Base-by-base conservation (phyloP, 2,329 filamentous ascomycete genomes). In the Sarocladium brachiariae region DNA sequence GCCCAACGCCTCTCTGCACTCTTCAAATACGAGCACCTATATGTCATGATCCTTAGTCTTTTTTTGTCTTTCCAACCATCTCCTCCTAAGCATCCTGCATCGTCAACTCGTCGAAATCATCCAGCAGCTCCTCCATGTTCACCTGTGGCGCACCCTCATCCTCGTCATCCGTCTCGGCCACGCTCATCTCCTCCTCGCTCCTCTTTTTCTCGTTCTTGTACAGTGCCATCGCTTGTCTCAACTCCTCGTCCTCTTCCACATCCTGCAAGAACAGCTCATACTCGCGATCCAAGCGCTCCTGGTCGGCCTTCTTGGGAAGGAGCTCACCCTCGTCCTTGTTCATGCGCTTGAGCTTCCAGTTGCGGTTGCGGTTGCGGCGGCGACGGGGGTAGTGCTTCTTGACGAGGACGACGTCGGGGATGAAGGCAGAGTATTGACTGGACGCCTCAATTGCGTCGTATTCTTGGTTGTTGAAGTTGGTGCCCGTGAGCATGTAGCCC, bases 241-340 rank as follows among this genome's bases (percentile, higher is more conserved):
- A 76, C 63, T 99, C 93, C 49, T 87, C 79, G 65, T 99, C 93
- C 65, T 97, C 91, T 70, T 99, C 95, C 10, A 99, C 89, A 67
- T 99, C 93, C 41, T 87, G 85, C 75, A 99, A 73, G 81, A 99
- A 99, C 80, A 91, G 82, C 73, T 99, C 93, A 70, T 95, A 99
- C 69, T 99, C 93, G 57, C 85, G 81, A 64, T 97, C 91, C 74
- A 95, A 83, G 56, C 84, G 83, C 53, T 91, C 88, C 64, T 92
- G 87, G 64, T 97, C 91, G 53, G 89, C 76, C 71, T 96, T 89
- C 74, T 88, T 85, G 31, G 89, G 88, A 56, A 91, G 71, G 66
- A 95, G 77, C 57, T 96, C 92, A 58, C 87, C 86, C 65, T 96
- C 89, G 56, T 97, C 91, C 70, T 83, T 86, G 57, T 78, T 79